Base-by-base conservation (phyloP, 176 grass and related monocot species). In the Musa schizocarpa region DNA sequence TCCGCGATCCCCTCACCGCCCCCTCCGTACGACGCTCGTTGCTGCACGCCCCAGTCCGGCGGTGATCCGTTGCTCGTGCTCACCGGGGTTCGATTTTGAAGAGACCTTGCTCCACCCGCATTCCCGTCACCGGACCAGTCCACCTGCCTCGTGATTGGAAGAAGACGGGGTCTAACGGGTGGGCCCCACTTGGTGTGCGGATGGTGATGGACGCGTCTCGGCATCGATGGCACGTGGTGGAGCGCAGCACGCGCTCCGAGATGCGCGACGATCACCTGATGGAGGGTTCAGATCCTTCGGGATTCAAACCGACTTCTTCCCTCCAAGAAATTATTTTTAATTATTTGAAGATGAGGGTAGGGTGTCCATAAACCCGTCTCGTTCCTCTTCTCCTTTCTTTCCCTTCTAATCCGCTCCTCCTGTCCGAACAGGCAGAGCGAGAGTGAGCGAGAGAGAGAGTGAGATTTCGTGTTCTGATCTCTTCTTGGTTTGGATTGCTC, bases 261-360 rank as follows among this genome's bases (percentile, higher is more conserved):
- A 76, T 55, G 1, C 16, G 1, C 17, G 0, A 23, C 0, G 59
- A 75, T 86, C 71, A 63, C 63, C 1, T 9, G 21, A 68, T n/a
- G 54, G 71, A 74, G 8, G 76, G 59, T 3, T n/a, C 0, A 43
- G 65, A 19, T 58, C 65, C 49, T 74, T 21, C 16, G 50, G 26
- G 56, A 24, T 80, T 74, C 59, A 25, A 52, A 78, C n/a, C 49
- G 1, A 19, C 19, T 10, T 23, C 22, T 76, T 82, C 63, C 81
- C 75, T 71, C 84, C 84, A 83, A 57, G 54, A 74, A 75, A 70
- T 20, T 21, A 80, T 71, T 80, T 69, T 43, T 43, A 81, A 52
- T 50, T 73, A 76, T 51, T 68, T 51, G 48, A 62, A 85, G 76
- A 67, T 43, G 34, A 5, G 55, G 76, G 11, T 65, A 5, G 55